Base-by-base conservation (phyloP, 2,329 filamentous ascomycete species). In the Aspergillus novoparasiticus region DNA sequence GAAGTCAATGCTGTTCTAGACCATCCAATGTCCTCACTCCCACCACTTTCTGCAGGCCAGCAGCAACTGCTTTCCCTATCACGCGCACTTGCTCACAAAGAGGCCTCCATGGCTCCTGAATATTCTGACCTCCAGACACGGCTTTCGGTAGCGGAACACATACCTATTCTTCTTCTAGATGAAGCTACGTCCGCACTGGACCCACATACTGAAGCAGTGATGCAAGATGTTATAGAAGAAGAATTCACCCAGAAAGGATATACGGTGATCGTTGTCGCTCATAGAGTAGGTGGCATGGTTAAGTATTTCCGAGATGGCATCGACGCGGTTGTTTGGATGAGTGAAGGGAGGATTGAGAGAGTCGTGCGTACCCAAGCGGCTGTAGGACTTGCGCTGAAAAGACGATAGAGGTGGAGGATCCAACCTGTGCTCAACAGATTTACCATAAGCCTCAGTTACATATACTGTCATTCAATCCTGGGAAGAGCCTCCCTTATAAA, bases 141-240 rank as follows among this genome's bases (percentile, higher is more conserved):
- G n/a, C 3, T 16, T 23, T 23, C 19, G 2, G 23, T 11, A 9
- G 19, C 19, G 3, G 4, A 36, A 23, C 30, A 16, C 4, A 60
- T n/a, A n/a, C 58, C 58, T 4, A 45, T 60, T 5, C 23, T 60
- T 23, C 21, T 60, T 3, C 9, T 60, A 1, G 58, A 60, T 46
- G 58, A 60, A n/a, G 58, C 58, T 11, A 56, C 39, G 9, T 60
- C 58, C 26, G 43, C 58, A 0, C 6, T 60, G 3, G 51, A 60
- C 12, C 50, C 30, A 10, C 30, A 56, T 5, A 60, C 58, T 0
- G 58, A 60, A n/a, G 23, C 23, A 0, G 30, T 55, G 21, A 11
- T 56, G 14, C 50, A 34, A 14, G 41, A n/a, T 19, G 45, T 60
- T 6, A 19, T 60, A 4, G n/a, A 45, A 2, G 28, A 48, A 0